Base-by-base conservation (phyloP, 208 protist species). In the Herpetomonas muscarum region DNA sequence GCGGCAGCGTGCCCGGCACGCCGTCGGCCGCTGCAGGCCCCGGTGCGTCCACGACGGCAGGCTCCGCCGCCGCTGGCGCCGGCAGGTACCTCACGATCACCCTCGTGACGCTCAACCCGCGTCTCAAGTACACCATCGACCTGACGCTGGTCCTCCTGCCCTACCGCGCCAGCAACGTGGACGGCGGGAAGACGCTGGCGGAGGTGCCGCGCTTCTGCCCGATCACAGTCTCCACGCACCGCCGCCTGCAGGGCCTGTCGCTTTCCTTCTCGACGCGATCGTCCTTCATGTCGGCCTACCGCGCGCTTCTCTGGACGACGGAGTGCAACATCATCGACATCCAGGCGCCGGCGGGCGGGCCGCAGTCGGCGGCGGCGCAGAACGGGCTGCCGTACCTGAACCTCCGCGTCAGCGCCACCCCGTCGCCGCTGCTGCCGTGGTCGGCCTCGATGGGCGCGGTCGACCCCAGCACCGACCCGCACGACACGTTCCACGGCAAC, bases 261-360 rank as follows among this genome's bases (percentile, higher is more conserved):
- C 68, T 93, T 5, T 76, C 80, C 19, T 93, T 93, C 62, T 70
- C 78, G 30, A 85, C 82, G 7, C 72, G 81, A 52, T 65, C 58
- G 22, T 67, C 82, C 36, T 90, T 93, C 68, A 64, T 93, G 50
- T 81, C 78, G 25, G 86, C 86, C 45, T 93, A 90, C 73, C 80
- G 78, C 60, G 70, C 86, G 29, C 67, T 93, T 6, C 64, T 93
- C 31, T 93, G 86, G 83, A 81, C 83, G 34, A 89, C 77, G 36
- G 82, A 90, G 69, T 82, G 81, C 70, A 87, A 90, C 65, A 83
- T 88, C 54, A 67, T 80, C 10, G 70, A 79, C 31, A 63, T 76
- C 45, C 42, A 53, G 31, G 57, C 57, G 15, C 13, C 44, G 28
- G 37, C 53, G 26, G 52, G 59, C 21, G 64, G n/a, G n/a, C 71